phyloP scores from a whole-genome alignment of 805 yeast species.

The Candida lessepsii region DNA sequence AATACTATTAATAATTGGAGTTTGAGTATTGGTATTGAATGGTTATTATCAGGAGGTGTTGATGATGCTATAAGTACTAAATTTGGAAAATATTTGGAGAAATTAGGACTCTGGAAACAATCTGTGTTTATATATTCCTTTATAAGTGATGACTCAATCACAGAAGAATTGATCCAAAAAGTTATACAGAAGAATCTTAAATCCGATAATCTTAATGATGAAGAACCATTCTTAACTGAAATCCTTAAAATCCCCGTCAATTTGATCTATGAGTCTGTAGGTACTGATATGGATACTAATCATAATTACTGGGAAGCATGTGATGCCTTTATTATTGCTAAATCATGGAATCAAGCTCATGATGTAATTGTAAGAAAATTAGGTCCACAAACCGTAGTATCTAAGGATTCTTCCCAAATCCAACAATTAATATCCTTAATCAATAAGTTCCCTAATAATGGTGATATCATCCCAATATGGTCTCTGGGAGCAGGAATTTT shows the following conservation, averaged over 20 bases:
- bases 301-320: constrained; percentile 61
- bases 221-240: constrained; percentile 36
- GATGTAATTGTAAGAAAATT: constrained; percentile 50
- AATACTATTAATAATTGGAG: constrained; percentile 6
- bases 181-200: constrained; percentile 35
- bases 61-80: constrained; percentile 14
- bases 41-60: constrained; percentile 32
- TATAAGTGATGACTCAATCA: constrained; percentile 45
- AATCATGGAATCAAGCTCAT: constrained; percentile 63
- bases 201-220: constrained; percentile 19
- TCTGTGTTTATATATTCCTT: constrained; percentile 65
- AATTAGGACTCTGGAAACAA: constrained; percentile 51
- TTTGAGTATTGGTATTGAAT: constrained; percentile 42
- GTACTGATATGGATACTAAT: constrained; percentile 49
- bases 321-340: constrained; percentile 60
- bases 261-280: constrained; percentile 56
- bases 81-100: constrained; percentile 51
- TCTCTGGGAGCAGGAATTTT: constrained; percentile 58
- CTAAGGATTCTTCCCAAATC: constrained; percentile 37
- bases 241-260: constrained; percentile 48
- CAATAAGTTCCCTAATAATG: constrained; percentile 41
- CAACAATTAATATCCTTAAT: constrained; percentile 40
- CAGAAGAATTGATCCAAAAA: constrained; percentile 40
- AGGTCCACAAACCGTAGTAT: constrained; percentile 71
- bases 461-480: constrained; percentile 47